Percentiles rank a stretch among this genome's conserved stretches.
Evolutionary conservation across 1,139 yeast species (phyloP).

Genomic region (Ogataea hybrid): DNA sequence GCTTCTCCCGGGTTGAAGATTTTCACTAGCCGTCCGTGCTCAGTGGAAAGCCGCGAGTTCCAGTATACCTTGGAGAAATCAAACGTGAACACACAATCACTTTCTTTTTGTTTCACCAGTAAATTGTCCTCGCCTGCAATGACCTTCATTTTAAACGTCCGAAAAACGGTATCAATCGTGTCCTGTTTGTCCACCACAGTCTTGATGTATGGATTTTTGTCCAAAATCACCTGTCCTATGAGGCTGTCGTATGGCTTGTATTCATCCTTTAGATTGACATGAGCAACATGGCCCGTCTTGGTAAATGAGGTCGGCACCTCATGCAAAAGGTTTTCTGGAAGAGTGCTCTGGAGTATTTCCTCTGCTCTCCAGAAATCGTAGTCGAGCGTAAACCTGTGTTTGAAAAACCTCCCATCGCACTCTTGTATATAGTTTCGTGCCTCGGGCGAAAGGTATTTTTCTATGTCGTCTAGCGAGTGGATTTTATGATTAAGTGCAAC

Average conservation of each 20-base stretch:
- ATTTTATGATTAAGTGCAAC: constrained; percentile 60
- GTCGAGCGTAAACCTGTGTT: constrained; percentile 56
- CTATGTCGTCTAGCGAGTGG: constrained; percentile 38
- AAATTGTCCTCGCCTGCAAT: constrained; percentile 79
- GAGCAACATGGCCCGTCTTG: constrained; percentile 95
- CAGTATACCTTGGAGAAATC: constrained; percentile 95
- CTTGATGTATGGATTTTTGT: constrained; percentile 74
- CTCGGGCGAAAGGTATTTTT: constrained; percentile 37
- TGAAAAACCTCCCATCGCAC: constrained; percentile 45
- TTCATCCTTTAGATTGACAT: constrained; percentile 79
- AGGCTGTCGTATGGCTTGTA: constrained; percentile 77
- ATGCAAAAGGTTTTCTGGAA: constrained; percentile 68
- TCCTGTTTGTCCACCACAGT: constrained; percentile 96
- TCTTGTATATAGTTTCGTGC: constrained; percentile 48
- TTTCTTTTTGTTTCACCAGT: constrained; percentile 82
- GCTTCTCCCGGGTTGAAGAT: constrained; percentile 61
- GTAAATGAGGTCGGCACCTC: constrained; percentile 92
- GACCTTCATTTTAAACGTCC: constrained; percentile 93
- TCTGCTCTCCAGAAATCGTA: constrained; percentile 89
- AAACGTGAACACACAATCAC: constrained; percentile 81
- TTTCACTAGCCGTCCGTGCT: constrained; percentile 77
- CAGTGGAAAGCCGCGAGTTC: constrained; percentile 94
- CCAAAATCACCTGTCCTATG: constrained; percentile 88
- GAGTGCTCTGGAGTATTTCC: constrained; percentile 70
- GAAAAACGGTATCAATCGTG: constrained; percentile 78